Base-by-base conservation (phyloP, 805 yeast genomes). In the Maudiozyma serrabonitensis region DNA sequence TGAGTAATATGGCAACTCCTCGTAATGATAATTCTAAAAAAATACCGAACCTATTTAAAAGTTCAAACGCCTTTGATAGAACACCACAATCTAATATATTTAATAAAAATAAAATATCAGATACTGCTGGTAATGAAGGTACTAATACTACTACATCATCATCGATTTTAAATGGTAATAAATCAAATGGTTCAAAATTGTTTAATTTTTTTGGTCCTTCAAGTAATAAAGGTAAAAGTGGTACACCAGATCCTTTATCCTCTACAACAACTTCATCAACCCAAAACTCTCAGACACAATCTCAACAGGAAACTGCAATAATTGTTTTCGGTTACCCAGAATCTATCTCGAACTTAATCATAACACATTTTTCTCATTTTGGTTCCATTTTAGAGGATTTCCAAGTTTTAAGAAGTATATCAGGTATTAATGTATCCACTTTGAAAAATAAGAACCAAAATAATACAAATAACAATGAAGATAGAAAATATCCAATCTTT, bases 251-350 rank as follows among this genome's bases (percentile, higher is more conserved):
- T 8, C 4, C 38, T n/a, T 19, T 13, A 4, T 21, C 45, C n/a
- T 16, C 18, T 32, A 16, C 38, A 19, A 5, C 40, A n/a, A 16
- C 26, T 31, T 13, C 41, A 18, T 9, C 34, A 21, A 15, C 15
- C 34, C n/a, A 26, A 26, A 8, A 5, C 8, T 11, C 4, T 6
- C 15, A 28, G 8, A n/a, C 19, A 43, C 28, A 35, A 21, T 31
- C 49, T 43, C 41, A 50, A 31, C 54, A 53, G 9, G 88, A 81
- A 49, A 73, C 80, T 45, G 85, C 95, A 0, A 84, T 91, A 0
- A 68, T 90, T 28, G 87, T 91, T 2, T 88, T 85, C 67, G 98
- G 98, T 1, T 91, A 87, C 63, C 88, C 95, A 1, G 95, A 89
- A 59, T 73, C 80, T 1, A 74, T 82, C 54, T 80, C 95, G 8